Evolutionary conservation across 768 basidiomycete species (phyloP).

Genomic region (Phylloporus arenicola): DNA sequence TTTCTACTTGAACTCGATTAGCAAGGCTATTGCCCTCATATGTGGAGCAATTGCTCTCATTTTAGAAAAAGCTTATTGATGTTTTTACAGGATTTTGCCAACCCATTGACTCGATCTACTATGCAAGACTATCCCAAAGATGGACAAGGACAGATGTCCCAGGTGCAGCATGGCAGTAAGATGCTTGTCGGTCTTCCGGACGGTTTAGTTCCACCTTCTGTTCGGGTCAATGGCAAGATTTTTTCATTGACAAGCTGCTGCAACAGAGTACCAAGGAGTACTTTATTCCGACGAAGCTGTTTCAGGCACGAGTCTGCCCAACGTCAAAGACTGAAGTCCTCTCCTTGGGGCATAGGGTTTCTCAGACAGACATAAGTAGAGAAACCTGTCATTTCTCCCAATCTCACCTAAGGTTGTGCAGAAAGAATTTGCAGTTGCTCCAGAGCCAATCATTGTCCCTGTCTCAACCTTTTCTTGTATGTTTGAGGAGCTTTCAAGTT

Average conservation of each 20-base stretch:
- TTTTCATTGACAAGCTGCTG: conserved; percentile 25
- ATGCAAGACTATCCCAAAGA: conserved; percentile 30
- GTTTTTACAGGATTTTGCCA: conserved; percentile 23
- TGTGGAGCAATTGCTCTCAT: too few relatives aligned
- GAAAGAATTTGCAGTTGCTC: conserved; percentile 8
- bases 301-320: background rate
- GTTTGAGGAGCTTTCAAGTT: conserved; percentile 9
- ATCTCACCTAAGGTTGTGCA: background rate
- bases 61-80: background rate
- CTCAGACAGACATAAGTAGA: too few relatives aligned
- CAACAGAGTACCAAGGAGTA: background rate
- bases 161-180: conserved; percentile 26
- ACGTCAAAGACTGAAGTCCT: background rate
- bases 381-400: background rate
- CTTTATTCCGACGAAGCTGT: conserved; percentile 6
- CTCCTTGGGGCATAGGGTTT: too few relatives aligned
- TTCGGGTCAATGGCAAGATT: conserved; percentile 11
- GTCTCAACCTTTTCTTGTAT: conserved; percentile 6
- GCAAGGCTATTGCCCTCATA: too few relatives aligned
- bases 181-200: conserved; percentile 27
- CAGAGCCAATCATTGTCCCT: background rate
- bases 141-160: too few relatives aligned
- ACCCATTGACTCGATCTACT: conserved; percentile 15
- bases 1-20: conserved; percentile 23
- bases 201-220: conserved; percentile 19